Conservation (phyloP, 345 rosid genomes). For the Eucalyptus shirleyi region DNA sequence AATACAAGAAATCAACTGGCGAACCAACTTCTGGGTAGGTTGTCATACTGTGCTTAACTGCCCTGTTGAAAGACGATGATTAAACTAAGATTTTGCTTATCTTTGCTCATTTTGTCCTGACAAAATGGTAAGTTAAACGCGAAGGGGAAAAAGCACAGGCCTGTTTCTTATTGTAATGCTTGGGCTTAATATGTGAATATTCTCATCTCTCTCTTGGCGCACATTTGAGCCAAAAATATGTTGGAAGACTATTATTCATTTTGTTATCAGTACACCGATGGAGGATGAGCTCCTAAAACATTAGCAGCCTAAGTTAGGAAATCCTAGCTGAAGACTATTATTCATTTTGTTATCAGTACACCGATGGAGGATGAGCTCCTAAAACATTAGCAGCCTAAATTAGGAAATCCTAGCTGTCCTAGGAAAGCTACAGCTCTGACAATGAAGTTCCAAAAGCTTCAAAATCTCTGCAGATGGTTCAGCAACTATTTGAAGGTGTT, state of each 20-base stretch:
- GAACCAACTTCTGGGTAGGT: constrained; percentile 5
- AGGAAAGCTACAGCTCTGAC: not conserved
- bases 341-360: not conserved
- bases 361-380: not conserved
- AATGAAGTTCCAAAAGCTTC: not conserved
- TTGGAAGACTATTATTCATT: not conserved
- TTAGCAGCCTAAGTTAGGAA: not conserved
- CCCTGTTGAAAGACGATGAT: not conserved
- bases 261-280: not conserved
- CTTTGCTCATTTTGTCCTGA: not conserved
- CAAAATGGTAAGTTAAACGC: not conserved
- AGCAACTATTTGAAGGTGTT: not conserved
- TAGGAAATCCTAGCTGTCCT: not conserved
- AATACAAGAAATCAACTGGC: constrained; percentile 51
- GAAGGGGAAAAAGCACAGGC: not conserved
- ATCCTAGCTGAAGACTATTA: not conserved
- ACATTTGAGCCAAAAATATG: not conserved
- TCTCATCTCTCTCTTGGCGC: not conserved
- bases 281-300: not conserved
- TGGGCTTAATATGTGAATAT: not conserved
- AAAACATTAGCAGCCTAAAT: not conserved
- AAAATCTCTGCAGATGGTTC: not conserved
- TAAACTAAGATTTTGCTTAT: not conserved
- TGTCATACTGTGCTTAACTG: not conserved
- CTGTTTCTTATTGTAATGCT: not conserved